Percentiles rank a stretch among this genome's conserved stretches.
Evolutionary conservation across 75 land plant species (phyloP).

Genomic region (Selaginella tamariscina): DNA sequence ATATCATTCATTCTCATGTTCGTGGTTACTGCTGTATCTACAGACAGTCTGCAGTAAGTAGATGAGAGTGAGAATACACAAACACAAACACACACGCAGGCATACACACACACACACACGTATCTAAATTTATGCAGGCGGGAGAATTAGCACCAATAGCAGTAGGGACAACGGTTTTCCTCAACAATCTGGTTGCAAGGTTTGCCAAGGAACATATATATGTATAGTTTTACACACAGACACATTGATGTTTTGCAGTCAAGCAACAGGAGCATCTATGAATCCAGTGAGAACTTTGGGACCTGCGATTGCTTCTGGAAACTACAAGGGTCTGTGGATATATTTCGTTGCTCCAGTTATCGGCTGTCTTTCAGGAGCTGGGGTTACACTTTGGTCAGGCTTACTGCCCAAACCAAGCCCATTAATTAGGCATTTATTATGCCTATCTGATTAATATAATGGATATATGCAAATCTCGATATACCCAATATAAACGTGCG

Average conservation of each 20-base stretch:
- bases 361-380: slow-evolving; percentile 42
- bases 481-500: too few species aligned
- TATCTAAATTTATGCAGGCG: neutral
- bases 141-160: slow-evolving; percentile 4
- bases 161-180: neutral
- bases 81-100: too few species aligned
- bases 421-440: too few species aligned
- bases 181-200: slow-evolving; percentile 6
- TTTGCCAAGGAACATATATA: too few species aligned
- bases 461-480: too few species aligned
- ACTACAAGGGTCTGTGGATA: slow-evolving; percentile 51
- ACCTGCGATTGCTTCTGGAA: slow-evolving; percentile 46
- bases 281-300: slow-evolving; percentile 64
- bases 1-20: slow-evolving; percentile 10
- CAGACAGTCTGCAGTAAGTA: slow-evolving; percentile 6
- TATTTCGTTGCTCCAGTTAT: slow-evolving; percentile 43
- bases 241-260: too few species aligned
- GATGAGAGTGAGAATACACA: too few species aligned
- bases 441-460: too few species aligned
- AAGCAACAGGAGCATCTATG: slow-evolving; percentile 50
- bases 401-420: too few species aligned
- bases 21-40: neutral
- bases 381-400: slow-evolving; percentile 29
- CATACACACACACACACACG: too few species aligned
- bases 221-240: too few species aligned